Evolutionary conservation across 441 rosid genomes (phyloP).

Genomic region (Brassica hybrid): DNA sequence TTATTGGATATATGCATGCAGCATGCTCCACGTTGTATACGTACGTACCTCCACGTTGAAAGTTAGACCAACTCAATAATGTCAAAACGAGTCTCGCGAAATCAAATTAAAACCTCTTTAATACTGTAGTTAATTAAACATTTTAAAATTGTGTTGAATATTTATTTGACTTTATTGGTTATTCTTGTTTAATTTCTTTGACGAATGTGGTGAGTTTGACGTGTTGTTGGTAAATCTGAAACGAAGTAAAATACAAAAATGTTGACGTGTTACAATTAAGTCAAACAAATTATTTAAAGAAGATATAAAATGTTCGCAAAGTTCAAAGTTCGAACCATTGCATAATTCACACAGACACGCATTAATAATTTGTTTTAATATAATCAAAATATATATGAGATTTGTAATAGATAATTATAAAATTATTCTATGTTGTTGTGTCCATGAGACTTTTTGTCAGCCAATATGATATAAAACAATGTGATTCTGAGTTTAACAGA

Average conservation of each 20-base stretch:
- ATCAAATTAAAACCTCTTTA: background rate
- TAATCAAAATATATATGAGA: too few relatives aligned
- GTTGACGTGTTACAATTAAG: background rate
- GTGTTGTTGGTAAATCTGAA: background rate
- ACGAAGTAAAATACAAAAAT: background rate
- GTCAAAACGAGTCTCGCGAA: constrained; percentile 19
- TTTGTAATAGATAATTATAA: too few relatives aligned
- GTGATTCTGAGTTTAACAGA: too few relatives aligned
- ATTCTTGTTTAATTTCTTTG: constrained; percentile 3
- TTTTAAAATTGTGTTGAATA: background rate
- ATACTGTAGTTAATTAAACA: background rate
- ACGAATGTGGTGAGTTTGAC: background rate
- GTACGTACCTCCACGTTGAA: constrained; percentile 9
- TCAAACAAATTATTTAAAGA: too few relatives aligned
- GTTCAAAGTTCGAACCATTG: too few relatives aligned
- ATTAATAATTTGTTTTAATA: too few relatives aligned
- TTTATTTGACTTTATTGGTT: background rate
- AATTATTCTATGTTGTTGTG: too few relatives aligned
- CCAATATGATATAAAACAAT: too few relatives aligned
- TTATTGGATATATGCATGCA: background rate
- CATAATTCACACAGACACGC: too few relatives aligned
- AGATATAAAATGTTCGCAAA: too few relatives aligned
- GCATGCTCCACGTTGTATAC: background rate
- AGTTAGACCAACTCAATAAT: constrained; percentile 11
- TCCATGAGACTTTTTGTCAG: too few relatives aligned